Evolutionary conservation across 306 rosid genomes (phyloP).

Genomic region (Bauhinia variegata): DNA sequence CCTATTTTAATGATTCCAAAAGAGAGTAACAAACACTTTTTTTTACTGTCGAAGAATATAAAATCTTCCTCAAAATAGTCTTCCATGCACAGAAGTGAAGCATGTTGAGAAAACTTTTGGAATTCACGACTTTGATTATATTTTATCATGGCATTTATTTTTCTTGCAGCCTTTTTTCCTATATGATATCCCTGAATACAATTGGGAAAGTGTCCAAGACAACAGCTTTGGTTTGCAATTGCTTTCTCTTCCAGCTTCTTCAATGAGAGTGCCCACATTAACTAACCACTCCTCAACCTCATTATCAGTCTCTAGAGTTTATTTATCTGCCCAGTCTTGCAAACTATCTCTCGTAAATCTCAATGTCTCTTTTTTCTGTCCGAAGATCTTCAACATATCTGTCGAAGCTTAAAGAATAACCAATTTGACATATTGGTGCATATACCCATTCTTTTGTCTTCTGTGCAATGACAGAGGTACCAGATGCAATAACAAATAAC

Average conservation of each 20-base stretch:
- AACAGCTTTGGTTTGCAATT: background rate
- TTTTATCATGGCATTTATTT: background rate
- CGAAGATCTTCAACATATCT: too few relatives aligned
- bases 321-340: too few relatives aligned
- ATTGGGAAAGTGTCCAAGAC: slow-evolving; percentile 17
- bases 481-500: too few relatives aligned
- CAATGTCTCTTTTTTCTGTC: too few relatives aligned
- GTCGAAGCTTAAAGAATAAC: too few relatives aligned
- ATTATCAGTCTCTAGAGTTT: accelerated
- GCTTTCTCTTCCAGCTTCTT: background rate
- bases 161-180: slow-evolving; percentile 1
- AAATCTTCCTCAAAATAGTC: background rate
- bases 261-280: background rate
- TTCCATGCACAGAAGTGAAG: background rate
- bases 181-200: background rate
- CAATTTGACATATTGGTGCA: background rate
- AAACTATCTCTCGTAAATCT: too few relatives aligned
- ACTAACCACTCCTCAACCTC: background rate
- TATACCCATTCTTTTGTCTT: too few relatives aligned
- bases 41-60: slow-evolving; percentile 6
- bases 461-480: too few relatives aligned
- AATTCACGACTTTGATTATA: background rate
- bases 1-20: slow-evolving; percentile 1
- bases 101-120: too few relatives aligned
- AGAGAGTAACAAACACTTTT: background rate